phyloP scores from a whole-genome alignment of 2,329 filamentous ascomycete genomes.

The Oidium heveae region DNA sequence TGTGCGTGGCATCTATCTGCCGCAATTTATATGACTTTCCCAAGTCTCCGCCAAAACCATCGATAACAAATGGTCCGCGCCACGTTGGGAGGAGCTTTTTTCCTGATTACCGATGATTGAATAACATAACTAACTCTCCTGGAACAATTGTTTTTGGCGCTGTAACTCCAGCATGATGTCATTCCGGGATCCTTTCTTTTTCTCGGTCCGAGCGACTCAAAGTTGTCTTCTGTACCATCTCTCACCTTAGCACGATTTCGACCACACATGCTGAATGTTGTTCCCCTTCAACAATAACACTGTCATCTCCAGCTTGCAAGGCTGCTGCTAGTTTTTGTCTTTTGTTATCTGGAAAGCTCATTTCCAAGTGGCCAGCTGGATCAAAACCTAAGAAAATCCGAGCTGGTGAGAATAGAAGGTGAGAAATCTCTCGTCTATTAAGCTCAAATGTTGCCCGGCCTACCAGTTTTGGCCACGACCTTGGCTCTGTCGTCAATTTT shows the following conservation, averaged over 20 bases:
- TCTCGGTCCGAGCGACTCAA: neutral
- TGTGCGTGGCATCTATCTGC: neutral
- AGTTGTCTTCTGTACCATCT: neutral
- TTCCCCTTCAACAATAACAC: neutral
- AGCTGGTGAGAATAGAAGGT: neutral
- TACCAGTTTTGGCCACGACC: neutral
- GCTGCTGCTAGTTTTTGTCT: neutral
- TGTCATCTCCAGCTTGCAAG: neutral
- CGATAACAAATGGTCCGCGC: neutral
- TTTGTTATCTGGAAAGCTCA: neutral
- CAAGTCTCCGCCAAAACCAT: neutral
- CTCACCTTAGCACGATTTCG: neutral
- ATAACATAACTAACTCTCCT: neutral
- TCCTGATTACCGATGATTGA: neutral
- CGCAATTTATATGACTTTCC: neutral
- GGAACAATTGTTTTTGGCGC: neutral
- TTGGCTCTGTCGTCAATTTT: neutral
- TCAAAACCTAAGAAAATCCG: neutral
- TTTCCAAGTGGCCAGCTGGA: neutral
- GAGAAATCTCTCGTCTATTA: neutral
- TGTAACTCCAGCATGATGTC: neutral
- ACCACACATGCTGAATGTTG: neutral
- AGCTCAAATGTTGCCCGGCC: neutral
- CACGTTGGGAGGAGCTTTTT: neutral
- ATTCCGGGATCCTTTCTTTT: neutral